Percentiles rank a stretch among this genome's conserved stretches.
phyloP scores from a whole-genome alignment of 192 early-diverging fungal genomes.

The Podila verticillata region DNA sequence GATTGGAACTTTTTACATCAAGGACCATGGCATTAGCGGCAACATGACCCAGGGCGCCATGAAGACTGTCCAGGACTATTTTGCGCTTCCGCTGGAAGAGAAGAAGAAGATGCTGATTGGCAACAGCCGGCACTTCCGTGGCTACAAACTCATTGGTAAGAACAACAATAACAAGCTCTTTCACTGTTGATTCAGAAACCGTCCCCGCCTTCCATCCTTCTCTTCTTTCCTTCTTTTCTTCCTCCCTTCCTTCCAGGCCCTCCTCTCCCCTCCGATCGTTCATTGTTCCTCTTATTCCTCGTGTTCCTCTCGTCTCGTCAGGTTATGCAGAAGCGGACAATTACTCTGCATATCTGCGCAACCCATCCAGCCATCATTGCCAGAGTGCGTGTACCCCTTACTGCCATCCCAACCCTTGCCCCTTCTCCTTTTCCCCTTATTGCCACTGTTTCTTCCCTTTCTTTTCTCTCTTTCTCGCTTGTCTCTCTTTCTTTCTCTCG shows the following conservation, averaged over 20 bases:
- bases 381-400: no score
- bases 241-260: no score
- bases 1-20: slow-evolving; percentile 69
- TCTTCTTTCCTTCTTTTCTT: background rate
- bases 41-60: slow-evolving; percentile 51
- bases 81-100: slow-evolving; percentile 63
- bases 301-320: background rate
- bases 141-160: slow-evolving; percentile 61
- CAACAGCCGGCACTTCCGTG: slow-evolving; percentile 66
- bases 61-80: slow-evolving; percentile 52
- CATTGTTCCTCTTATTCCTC: background rate
- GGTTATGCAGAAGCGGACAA: no score
- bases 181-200: background rate
- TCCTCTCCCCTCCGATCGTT: background rate
- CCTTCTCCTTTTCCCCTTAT: background rate
- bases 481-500: background rate
- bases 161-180: background rate
- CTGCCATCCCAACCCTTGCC: background rate
- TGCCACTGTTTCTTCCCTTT: background rate
- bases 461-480: background rate
- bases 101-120: slow-evolving; percentile 65
- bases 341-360: no score
- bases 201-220: background rate
- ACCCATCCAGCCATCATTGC: no score
- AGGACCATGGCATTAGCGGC: slow-evolving; percentile 51